Evolutionary conservation across 2,329 filamentous ascomycete genomes (phyloP), one percentile per base, ranked within the genome.

Genomic region (Metarhizium guizhouense): DNA sequence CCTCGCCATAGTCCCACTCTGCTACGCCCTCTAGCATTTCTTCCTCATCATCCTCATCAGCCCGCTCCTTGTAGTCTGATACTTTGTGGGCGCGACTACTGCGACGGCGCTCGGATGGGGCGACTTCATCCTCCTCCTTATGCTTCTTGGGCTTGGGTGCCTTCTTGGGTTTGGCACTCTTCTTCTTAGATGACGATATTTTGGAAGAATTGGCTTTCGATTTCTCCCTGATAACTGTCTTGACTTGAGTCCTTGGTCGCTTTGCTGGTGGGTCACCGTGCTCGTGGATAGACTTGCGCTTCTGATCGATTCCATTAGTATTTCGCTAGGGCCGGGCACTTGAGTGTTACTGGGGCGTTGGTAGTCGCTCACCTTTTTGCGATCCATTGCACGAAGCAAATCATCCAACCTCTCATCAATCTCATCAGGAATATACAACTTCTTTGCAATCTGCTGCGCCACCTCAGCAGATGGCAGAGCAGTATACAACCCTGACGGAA

Each of bases 391-490:
- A 64, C 77, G 76, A 30, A 87, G 66, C 40, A 84, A 70, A 20
- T 85, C 83, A 61, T 96, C 92, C 32, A 97, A 76, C 54, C 82
- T 79, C 57, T 92, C 87, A 45, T 90, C 87, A 18, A 89, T 71
- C 29, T 86, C 87, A 14, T 91, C 86, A 1, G 90, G 86, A 11
- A 96, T 79, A 67, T 88, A 96, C 57, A 87, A 86, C 75, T 87
- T 95, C 68, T 90, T 86, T 0, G 92, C 90, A 65, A 96, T 91
- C 64, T 89, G 83, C 65, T 94, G 88, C 1, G 92, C 92, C 51
- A 84, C 81, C 34, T 86, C 82, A 64, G 95, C 91, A 58, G 82
- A 89, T 20, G 85, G 81, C 60, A 97, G 79, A 3, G 84, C 77
- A 16, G 80, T 80, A 69, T 94, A 97, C 16, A 97, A 78, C 1